Evolutionary conservation across 805 yeast species (phyloP).

Genomic region (Spencermartinsiella europaea): DNA sequence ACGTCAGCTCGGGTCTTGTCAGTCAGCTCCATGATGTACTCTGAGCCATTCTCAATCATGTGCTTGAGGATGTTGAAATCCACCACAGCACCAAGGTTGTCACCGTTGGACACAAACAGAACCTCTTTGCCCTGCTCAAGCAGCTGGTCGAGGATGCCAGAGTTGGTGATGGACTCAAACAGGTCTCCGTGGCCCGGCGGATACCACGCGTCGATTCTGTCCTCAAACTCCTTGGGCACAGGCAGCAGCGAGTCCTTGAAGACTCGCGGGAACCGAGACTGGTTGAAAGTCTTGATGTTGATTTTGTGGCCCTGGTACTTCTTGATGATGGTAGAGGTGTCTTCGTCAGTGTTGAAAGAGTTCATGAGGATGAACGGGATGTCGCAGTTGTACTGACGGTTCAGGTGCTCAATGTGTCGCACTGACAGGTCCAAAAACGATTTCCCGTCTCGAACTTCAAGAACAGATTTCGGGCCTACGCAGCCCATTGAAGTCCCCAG

Average conservation of each 20-base stretch:
- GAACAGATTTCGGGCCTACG: slow-evolving; percentile 94
- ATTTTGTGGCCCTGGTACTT: slow-evolving; percentile 96
- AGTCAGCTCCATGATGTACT: slow-evolving; percentile 97
- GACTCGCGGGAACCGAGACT: slow-evolving; percentile 95
- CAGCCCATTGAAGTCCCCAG: slow-evolving; percentile 99
- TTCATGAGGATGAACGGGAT: slow-evolving; percentile 97
- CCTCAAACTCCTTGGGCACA: slow-evolving; percentile 73
- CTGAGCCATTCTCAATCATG: slow-evolving; percentile 87
- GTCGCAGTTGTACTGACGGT: slow-evolving; percentile 83
- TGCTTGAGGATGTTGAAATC: slow-evolving; percentile 85
- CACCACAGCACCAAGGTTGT: slow-evolving; percentile 97
- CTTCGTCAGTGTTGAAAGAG: slow-evolving; percentile 95
- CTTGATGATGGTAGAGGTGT: slow-evolving; percentile 90
- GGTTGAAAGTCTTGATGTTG: slow-evolving; percentile 92
- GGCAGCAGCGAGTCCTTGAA: slow-evolving; percentile 94
- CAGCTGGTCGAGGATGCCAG: slow-evolving; percentile 88
- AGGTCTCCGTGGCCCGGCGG: slow-evolving; percentile 99
- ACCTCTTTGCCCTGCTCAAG: slow-evolving; percentile 92
- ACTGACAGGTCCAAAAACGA: slow-evolving; percentile 93
- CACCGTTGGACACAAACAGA: slow-evolving; percentile 95
- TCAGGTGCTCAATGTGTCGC: slow-evolving; percentile 93
- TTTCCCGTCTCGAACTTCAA: slow-evolving; percentile 98
- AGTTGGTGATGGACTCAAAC: slow-evolving; percentile 80
- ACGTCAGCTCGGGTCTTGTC: slow-evolving; percentile 99
- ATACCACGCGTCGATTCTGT: slow-evolving; percentile 84